Base-by-base conservation (phyloP, 768 basidiomycete genomes). In the Tricholoma sp. region DNA sequence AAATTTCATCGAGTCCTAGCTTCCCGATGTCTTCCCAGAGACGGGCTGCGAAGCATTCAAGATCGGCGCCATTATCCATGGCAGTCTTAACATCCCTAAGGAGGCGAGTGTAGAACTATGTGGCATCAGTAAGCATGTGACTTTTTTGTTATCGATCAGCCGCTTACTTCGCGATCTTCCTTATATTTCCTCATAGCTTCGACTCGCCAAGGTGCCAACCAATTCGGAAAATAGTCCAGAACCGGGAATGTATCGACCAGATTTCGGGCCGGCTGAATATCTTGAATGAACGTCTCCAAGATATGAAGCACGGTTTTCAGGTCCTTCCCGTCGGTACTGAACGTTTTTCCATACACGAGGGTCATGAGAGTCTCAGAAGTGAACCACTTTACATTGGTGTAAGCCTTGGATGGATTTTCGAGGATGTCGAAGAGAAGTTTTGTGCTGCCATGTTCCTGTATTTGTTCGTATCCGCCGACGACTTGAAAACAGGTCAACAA, bases 251-350 rank as follows among this genome's bases (percentile, higher is more conserved):
- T 57, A 49, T 61, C 60, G 1, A 61, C 60, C 3, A 58, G 31
- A 46, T 61, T 56, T 1, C 53, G 53, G 11, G 56, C 56, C 24
- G 66, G 66, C 57, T 61, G 57, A 35, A 57, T 63, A 43, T 69
- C 63, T 6, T 53, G 31, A 31, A 66, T 57, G 53, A 70, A 68
- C 37, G 60, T 63, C 10, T 62, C 61, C 27, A 70, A 52, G 4
- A 70, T 61, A 22, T 21, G 24, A 5, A 62, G 51, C 18, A 70
- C 57, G 3, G 56, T 55, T 29, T 35, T 43, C 10, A 69, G 59
- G 46, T 70, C 69, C 21, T 60, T 52, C 43, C 60, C 63, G 57
- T 69, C 65, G 31, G 62, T 61, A 1, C 18, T 49, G 12, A 69
- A 51, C 12, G 65, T 59, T 34, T 54, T 52, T 10, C 67, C 68